These are phyloP conservation scores for Hanseniaspora meyeri DNA, from an alignment of 805 yeast genomes.

Conservation along the genomic window DNA sequence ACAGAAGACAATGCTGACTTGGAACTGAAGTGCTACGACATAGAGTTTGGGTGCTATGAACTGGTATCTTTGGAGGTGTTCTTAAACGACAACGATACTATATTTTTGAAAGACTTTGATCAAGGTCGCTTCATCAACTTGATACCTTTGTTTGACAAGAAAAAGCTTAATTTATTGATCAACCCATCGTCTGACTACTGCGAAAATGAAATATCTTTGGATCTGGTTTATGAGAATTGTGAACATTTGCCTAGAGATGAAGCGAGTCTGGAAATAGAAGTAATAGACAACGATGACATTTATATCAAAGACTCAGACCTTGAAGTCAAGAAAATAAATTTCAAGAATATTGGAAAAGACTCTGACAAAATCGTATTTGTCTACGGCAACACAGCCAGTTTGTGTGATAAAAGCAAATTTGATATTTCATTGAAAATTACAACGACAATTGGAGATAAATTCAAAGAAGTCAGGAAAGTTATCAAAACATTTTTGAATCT, in stretches of 20 bases:
- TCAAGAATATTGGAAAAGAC: slow-evolving; percentile 21
- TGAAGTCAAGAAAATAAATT: background rate
- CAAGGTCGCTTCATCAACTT: slow-evolving; percentile 13
- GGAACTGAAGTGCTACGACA: slow-evolving; percentile 17
- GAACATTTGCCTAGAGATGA: background rate
- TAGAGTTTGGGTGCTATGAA: slow-evolving; percentile 21
- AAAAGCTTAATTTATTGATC: slow-evolving; percentile 18
- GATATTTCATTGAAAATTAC: background rate
- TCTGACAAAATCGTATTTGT: slow-evolving; percentile 16
- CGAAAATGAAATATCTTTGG: background rate
- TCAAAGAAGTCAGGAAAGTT: background rate
- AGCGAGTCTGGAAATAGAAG: slow-evolving; percentile 11
- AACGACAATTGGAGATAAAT: background rate
- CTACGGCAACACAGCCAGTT: too few species aligned
- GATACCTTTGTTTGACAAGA: slow-evolving; percentile 17
- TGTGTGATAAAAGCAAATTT: slow-evolving; percentile 11
- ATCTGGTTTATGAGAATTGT: background rate
- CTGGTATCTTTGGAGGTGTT: slow-evolving; percentile 19
- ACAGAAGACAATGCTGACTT: slow-evolving; percentile 12
- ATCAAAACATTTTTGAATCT: background rate
- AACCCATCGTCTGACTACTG: background rate
- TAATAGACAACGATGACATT: background rate
- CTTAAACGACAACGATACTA: slow-evolving; percentile 20
- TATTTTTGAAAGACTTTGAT: slow-evolving; percentile 21
- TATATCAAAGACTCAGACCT: background rate